phyloP scores from a whole-genome alignment of 2,329 filamentous ascomycete genomes.

The Balansia obtecta region DNA sequence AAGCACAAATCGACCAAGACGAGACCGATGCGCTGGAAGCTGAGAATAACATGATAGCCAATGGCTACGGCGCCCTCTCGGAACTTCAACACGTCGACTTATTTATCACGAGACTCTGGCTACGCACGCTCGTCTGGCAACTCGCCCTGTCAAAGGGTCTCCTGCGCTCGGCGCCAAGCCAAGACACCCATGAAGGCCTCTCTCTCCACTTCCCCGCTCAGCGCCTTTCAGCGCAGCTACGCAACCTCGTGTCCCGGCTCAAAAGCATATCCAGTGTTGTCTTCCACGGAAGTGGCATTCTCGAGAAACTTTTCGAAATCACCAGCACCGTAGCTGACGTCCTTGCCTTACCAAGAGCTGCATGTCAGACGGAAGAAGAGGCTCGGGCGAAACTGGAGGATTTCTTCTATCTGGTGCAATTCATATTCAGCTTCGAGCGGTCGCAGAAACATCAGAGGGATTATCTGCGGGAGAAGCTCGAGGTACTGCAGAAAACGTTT shows the following conservation, averaged over 20 bases:
- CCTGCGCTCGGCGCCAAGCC: conserved; percentile 21
- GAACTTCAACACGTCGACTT: conserved; percentile 29
- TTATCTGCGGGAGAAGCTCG: conserved; percentile 27
- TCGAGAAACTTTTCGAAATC: conserved; percentile 48
- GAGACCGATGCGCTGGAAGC: conserved; percentile 20
- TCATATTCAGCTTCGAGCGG: conserved; percentile 35
- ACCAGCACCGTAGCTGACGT: conserved; percentile 48
- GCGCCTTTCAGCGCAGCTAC: conserved; percentile 25
- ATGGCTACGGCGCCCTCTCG: conserved; percentile 17
- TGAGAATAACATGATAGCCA: conserved; percentile 14
- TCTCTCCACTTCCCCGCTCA: conserved; percentile 27
- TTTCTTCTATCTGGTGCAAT: conserved; percentile 38
- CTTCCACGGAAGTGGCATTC: conserved; percentile 42
- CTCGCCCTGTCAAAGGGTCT: conserved; percentile 26
- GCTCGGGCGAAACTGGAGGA: conserved; percentile 37
- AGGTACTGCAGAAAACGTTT: conserved; percentile 19
- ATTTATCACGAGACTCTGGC: conserved; percentile 28
- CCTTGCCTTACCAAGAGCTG: conserved; percentile 34
- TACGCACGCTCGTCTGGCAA: conserved; percentile 29
- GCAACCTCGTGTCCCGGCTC: conserved; percentile 22
- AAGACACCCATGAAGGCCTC: conserved; percentile 22
- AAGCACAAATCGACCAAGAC: conserved; percentile 26
- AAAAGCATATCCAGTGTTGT: conserved; percentile 31
- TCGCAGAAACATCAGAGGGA: conserved; percentile 32
- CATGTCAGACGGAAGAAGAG: conserved; percentile 25